These are phyloP conservation scores for Mycotypha africana DNA, from an alignment of 371 early-diverging fungal genomes.

Conservation along the genomic window DNA sequence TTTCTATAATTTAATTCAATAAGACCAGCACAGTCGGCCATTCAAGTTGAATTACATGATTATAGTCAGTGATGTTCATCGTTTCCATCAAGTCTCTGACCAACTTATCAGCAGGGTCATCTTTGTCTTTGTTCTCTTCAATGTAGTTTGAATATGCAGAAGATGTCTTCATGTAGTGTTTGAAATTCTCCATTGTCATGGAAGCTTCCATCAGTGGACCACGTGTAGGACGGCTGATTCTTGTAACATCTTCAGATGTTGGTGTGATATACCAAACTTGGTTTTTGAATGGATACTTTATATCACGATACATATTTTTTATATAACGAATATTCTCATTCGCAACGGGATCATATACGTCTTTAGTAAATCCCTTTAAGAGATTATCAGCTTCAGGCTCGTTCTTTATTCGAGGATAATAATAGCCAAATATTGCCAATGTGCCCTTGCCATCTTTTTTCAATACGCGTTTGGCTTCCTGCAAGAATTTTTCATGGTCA, in stretches of 20 bases:
- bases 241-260: conserved; percentile 1
- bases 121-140: conserved; percentile 4
- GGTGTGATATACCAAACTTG: conserved; percentile 36
- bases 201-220: conserved; percentile 29
- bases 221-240: conserved; percentile 6
- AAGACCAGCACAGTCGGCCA: conserved; percentile 21
- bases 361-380: conserved; percentile 18
- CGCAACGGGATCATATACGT: conserved; percentile 30
- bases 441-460: conserved; percentile 52
- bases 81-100: background rate
- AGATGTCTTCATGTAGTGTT: conserved; percentile 50
- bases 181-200: conserved; percentile 32
- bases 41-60: conserved; percentile 4
- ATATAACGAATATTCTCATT: conserved; percentile 25
- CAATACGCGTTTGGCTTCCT: conserved; percentile 60
- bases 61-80: conserved; percentile 1
- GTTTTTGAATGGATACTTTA: conserved; percentile 26
- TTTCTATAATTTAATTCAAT: no score
- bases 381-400: conserved; percentile 28
- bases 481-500: conserved; percentile 48
- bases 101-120: conserved; percentile 11
- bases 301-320: conserved; percentile 31
- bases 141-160: conserved; percentile 48
- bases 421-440: conserved; percentile 60
- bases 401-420: conserved; percentile 36